Conservation (phyloP, 1,284 basidiomycete species). For the Ustilago cynodontis region DNA sequence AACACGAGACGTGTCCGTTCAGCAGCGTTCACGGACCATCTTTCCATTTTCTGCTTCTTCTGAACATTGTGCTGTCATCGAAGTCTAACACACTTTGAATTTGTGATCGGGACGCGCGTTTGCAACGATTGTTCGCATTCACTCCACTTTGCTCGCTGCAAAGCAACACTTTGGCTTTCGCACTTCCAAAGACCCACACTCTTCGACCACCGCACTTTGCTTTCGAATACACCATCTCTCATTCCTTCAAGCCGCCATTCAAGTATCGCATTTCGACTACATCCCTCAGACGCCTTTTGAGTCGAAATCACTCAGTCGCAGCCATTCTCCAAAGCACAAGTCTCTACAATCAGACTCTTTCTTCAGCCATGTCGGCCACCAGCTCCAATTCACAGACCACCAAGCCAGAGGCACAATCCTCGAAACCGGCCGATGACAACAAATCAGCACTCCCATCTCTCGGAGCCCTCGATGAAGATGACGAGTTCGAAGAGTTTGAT, state of each 20-base stretch:
- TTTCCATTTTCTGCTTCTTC: background rate
- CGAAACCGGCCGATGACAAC: constrained; percentile 19
- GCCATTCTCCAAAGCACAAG: background rate
- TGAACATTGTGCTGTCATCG: background rate
- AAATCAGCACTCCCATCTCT: constrained; percentile 56
- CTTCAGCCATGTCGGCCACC: constrained; percentile 36
- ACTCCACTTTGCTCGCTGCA: constrained; percentile 25
- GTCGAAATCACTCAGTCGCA: background rate
- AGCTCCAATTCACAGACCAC: constrained; percentile 33
- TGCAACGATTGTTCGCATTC: constrained; percentile 8
- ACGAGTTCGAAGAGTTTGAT: constrained; percentile 70
- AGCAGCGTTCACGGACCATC: constrained; percentile 41
- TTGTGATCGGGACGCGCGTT: constrained; percentile 47
- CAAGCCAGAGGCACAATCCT: constrained; percentile 39
- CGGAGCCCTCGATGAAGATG: constrained; percentile 68
- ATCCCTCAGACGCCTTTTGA: background rate
- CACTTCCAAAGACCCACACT: background rate
- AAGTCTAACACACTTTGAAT: constrained; percentile 9
- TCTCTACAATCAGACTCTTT: background rate
- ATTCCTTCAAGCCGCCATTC: background rate
- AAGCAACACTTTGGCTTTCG: constrained; percentile 23
- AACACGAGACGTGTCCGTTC: constrained; percentile 1
- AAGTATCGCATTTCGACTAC: background rate
- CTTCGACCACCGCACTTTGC: background rate
- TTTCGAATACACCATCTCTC: background rate